These are phyloP conservation scores for Yarrowia bubula DNA, from an alignment of 805 yeast species.

Conservation along the genomic window DNA sequence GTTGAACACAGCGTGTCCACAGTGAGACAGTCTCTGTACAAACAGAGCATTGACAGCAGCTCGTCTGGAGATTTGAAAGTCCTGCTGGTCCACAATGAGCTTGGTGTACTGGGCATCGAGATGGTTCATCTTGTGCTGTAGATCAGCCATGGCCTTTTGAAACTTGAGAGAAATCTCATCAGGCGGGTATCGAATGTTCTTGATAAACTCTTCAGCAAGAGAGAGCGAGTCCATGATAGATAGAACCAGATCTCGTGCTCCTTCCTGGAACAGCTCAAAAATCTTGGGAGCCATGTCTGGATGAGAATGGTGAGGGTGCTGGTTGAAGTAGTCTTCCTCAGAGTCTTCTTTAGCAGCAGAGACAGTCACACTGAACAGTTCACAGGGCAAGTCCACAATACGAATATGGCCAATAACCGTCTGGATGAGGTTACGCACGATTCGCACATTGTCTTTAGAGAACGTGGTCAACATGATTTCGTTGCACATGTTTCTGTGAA, in stretches of 20 bases:
- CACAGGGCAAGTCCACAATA: conserved; percentile 40
- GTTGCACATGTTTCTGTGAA: conserved; percentile 46
- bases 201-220: conserved; percentile 9
- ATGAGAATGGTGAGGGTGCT: neutral
- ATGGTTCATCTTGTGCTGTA: conserved; percentile 14
- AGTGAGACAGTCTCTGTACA: conserved; percentile 23
- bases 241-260: conserved; percentile 3
- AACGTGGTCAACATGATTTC: conserved; percentile 43
- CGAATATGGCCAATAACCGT: conserved; percentile 44
- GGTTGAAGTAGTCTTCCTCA: conserved; percentile 21
- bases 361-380: conserved; percentile 6
- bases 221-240: neutral
- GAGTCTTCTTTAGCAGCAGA: neutral
- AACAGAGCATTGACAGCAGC: conserved; percentile 16
- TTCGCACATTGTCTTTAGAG: conserved; percentile 38
- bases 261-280: conserved; percentile 13
- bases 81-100: conserved; percentile 8
- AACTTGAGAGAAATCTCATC: conserved; percentile 5
- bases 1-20: conserved; percentile 35
- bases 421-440: conserved; percentile 47
- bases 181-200: conserved; percentile 13
- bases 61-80: conserved; percentile 7
- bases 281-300: conserved; percentile 19
- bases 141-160: neutral
- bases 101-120: conserved; percentile 20